Base-by-base conservation (phyloP, 352 stramenopile genomes). In the Peronospora farinosa region DNA sequence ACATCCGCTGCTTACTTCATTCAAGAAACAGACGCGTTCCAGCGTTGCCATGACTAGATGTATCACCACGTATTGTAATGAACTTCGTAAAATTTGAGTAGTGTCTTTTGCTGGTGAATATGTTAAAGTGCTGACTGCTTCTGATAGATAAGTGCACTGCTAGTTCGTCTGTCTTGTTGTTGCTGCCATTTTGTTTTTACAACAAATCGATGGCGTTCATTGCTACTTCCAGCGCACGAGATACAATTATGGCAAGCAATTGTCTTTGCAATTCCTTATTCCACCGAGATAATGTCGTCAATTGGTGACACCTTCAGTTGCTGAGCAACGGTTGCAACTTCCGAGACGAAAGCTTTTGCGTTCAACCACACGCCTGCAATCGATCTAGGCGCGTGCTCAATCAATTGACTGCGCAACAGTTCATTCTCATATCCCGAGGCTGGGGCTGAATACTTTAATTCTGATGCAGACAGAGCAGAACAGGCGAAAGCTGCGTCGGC, bases 361-460 rank as follows among this genome's bases (percentile, higher is more conserved):
- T 82, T 71, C 15, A 84, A 47, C 70, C 71, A 84, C 11, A 84
- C 68, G 2, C 73, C 70, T 37, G 40, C 51, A 21, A 78, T 54
- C 19, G 51, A 61, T 15, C 27, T 58, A 10, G 62, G 33, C 15
- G 58, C 41, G 13, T 60, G 17, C 11, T 67, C 27, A 15, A 78
- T 46, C 52, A 84, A 41, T 30, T 69, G 27, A 23, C 21, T 57
- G 27, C 62, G 52, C 19, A 84, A 46, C 19, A 82, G n/a, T 23
- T 54, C 57, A 44, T 84, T 84, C 30, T 84, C 73, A 49, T 78
- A 84, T 19, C 73, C 70, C 32, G 62, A 80, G 21, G 70, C 57
- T 36, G 73, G 66, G n/a, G 61, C 65, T 5, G 70, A 72, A 46
- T 69, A 84, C 43, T 47, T 36, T 46, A 74, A 40, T 10, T 30